These are phyloP conservation scores for Candolleomyces efflorescens DNA, from an alignment of 768 basidiomycete species.

Conservation along the genomic window DNA sequence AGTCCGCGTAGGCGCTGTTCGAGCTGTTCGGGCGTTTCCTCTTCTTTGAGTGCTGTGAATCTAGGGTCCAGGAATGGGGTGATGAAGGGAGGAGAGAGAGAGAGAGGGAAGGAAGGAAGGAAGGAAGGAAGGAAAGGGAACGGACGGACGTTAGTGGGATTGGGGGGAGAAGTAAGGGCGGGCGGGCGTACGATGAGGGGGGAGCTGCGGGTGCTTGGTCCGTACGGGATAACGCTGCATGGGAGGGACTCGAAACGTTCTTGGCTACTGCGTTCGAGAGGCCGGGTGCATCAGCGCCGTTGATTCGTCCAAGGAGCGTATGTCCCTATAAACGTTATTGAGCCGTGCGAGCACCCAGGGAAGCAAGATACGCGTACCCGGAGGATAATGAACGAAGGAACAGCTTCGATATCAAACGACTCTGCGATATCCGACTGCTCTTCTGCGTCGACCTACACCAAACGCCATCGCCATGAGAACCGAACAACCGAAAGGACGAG, in stretches of 20 bases:
- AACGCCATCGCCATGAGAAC: too few relatives aligned
- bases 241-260: slow-evolving; percentile 39
- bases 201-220: slow-evolving; percentile 31
- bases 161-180: too few relatives aligned
- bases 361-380: slow-evolving; percentile 39
- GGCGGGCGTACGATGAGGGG: neutral
- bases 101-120: too few relatives aligned
- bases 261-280: slow-evolving; percentile 60
- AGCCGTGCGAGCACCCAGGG: neutral
- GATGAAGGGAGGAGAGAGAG: too few relatives aligned
- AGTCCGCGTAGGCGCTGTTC: slow-evolving; percentile 56
- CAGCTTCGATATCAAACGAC: slow-evolving; percentile 87
- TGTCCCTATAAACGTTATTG: slow-evolving; percentile 63
- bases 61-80: too few relatives aligned
- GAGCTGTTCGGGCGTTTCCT: slow-evolving; percentile 65
- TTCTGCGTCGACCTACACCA: slow-evolving; percentile 80
- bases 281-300: slow-evolving; percentile 71
- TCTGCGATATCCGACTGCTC: slow-evolving; percentile 79
- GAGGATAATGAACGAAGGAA: slow-evolving; percentile 81
- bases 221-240: slow-evolving; percentile 47
- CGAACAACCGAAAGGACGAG: neutral
- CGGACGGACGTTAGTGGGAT: too few relatives aligned
- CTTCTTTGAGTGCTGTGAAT: slow-evolving; percentile 15
- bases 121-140: too few relatives aligned
- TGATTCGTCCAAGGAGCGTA: slow-evolving; percentile 70